Percentiles rank a stretch among this genome's conserved stretches.
Evolutionary conservation across 306 rosid genomes (phyloP).

Genomic region (Quercus aquifolioides): DNA sequence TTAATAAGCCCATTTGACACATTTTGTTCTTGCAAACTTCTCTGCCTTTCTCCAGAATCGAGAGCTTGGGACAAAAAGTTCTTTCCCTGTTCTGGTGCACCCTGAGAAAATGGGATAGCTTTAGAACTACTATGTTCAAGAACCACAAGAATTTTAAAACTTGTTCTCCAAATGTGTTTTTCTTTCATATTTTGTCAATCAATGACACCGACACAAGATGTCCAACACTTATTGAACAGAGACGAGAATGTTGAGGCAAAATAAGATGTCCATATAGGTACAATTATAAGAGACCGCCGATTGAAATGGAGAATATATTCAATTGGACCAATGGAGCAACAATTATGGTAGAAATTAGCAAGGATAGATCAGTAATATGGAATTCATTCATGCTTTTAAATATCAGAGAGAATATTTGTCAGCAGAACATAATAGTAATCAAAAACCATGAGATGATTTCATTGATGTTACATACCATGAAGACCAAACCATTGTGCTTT

Average conservation of each 20-base stretch:
- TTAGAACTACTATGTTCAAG: slow-evolving; percentile 10
- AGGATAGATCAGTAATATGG: neutral
- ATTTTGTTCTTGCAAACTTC: slow-evolving; percentile 33
- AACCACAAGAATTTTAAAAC: neutral
- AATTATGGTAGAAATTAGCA: neutral
- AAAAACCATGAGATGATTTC: neutral
- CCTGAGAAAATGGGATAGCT: slow-evolving; percentile 41
- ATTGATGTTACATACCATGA: neutral
- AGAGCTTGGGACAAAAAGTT: slow-evolving; percentile 34
- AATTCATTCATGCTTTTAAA: neutral
- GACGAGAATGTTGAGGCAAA: neutral
- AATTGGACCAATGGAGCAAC: neutral
- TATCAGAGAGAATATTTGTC: neutral
- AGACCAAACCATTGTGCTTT: neutral
- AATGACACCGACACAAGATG: neutral
- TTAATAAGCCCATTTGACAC: slow-evolving; percentile 23
- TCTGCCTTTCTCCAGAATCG: slow-evolving; percentile 37
- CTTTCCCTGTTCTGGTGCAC: slow-evolving; percentile 31
- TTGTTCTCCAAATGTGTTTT: neutral
- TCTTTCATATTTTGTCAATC: neutral
- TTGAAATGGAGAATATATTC: neutral
- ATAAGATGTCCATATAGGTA: no score
- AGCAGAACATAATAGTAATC: neutral
- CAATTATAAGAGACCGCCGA: neutral
- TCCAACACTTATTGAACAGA: neutral